Percentiles rank a stretch among this genome's conserved stretches.
phyloP scores from a whole-genome alignment of 768 basidiomycete genomes.

The Daedaleopsis sinensis region DNA sequence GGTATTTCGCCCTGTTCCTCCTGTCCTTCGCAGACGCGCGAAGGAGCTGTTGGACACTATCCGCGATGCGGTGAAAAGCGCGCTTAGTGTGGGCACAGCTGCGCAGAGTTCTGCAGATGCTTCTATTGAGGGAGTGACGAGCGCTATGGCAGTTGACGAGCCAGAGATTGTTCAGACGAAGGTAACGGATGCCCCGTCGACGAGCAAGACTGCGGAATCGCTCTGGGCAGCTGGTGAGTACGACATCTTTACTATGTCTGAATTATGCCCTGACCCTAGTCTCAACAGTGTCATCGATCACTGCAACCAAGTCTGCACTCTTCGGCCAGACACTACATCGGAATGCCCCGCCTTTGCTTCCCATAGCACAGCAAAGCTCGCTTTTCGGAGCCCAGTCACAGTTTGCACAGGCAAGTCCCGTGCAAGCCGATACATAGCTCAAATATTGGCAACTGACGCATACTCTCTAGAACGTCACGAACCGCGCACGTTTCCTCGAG shows the following conservation, averaged over 20 bases:
- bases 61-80: slow-evolving; percentile 45
- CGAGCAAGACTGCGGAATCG: not conserved
- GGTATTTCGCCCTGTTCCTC: slow-evolving; percentile 61
- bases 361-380: not conserved
- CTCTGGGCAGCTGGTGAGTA: slow-evolving; percentile 11
- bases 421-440: not conserved
- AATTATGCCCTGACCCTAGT: not conserved
- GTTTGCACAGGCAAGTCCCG: not conserved
- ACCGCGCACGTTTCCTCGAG: slow-evolving; percentile 43
- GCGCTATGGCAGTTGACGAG: slow-evolving; percentile 1
- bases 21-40: slow-evolving; percentile 61
- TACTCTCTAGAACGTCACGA: not conserved
- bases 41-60: slow-evolving; percentile 71
- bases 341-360: not conserved
- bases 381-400: not conserved
- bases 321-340: not conserved
- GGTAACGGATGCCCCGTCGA: not conserved
- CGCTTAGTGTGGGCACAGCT: slow-evolving; percentile 5
- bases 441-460: not conserved
- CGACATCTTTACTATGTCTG: not conserved
- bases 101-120: not conserved
- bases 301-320: not conserved
- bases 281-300: not conserved
- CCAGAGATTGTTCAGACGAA: not conserved
- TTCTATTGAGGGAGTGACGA: not conserved